Evolutionary conservation across 371 early-diverging fungal species (phyloP), one percentile per base, ranked within the genome.

Genomic region (Phascolomyces articulosus): DNA sequence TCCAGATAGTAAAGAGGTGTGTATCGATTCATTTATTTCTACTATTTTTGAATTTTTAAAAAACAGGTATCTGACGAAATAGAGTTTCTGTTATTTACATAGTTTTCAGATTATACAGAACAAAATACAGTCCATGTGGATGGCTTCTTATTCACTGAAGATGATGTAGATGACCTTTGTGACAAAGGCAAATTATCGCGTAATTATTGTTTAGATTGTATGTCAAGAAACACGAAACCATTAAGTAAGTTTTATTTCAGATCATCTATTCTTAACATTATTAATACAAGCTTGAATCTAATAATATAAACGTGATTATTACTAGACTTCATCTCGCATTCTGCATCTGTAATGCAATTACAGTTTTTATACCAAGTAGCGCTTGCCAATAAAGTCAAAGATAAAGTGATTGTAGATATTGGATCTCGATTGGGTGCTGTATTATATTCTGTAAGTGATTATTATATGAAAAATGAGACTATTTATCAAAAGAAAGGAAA

Each of bases 381-480:
- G 48, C 63, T 86, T 48, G 82, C 79, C 51, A 74, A 81, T 65
- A 79, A 72, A 63, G 58, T 66, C 24, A 81, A 80, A 55, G 78
- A 77, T 56, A 86, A 85, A 62, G 79, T 79, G 23, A 70, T 89
- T 58, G 77, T 89, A 8, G 88, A 89, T 70, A 77, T 89, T 41
- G 89, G 89, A 26, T 87, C 86, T n/a, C 74, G 89, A 56, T 68
- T 86, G 28, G 89, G 89, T 15, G 89, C 88, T 40, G 88, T 87
- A 9, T 72, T 89, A 9, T 89, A 89, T 63, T 67, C 83, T 40
- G 88, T 85, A 78, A 70, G 78, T 67, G 31, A 9, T 7, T 11
- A 18, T 16, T 4, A 27, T 29, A 55, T 20, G 18, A 8, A 55
- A n/a, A 55, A 7, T 27, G 28, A 2, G 38, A 38, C n/a, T n/a